phyloP scores from a whole-genome alignment of 2,329 filamentous ascomycete genomes.

The Fusarium temperatum region DNA sequence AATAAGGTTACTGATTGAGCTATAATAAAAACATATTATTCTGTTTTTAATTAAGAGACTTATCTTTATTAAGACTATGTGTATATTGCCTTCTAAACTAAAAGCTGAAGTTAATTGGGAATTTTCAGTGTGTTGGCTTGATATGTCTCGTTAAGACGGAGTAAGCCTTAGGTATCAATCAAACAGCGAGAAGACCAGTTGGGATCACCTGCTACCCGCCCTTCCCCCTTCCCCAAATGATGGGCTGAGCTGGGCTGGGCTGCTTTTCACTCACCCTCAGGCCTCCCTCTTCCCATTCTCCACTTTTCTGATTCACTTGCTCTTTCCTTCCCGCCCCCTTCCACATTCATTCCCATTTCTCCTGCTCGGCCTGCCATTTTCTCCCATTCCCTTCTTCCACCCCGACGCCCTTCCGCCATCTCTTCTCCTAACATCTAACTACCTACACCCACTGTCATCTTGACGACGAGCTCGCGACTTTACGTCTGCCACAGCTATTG shows the following conservation, averaged over 20 bases:
- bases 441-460: conserved; percentile 27
- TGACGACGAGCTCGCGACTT: conserved; percentile 28
- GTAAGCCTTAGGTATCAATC: background rate
- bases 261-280: conserved; percentile 8
- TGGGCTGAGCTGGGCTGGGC: conserved; percentile 5
- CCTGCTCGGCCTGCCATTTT: conserved; percentile 31
- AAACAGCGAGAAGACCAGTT: background rate
- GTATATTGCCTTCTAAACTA: background rate
- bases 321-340: conserved; percentile 31
- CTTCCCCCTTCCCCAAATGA: conserved; percentile 19
- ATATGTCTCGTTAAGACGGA: background rate
- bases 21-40: background rate
- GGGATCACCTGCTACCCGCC: background rate
- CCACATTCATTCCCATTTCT: conserved; percentile 24
- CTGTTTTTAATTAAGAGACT: background rate
- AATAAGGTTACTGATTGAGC: background rate
- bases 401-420: conserved; percentile 30
- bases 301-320: conserved; percentile 35
- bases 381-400: conserved; percentile 30
- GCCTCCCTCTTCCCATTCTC: conserved; percentile 35
- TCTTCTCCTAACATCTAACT: conserved; percentile 25
- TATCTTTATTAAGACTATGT: background rate
- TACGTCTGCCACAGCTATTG: conserved; percentile 17
- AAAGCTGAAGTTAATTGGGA: background rate
- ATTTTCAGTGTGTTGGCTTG: background rate